Conservation (phyloP, 148 eudicot genomes). For the Simmondsia chinensis region DNA sequence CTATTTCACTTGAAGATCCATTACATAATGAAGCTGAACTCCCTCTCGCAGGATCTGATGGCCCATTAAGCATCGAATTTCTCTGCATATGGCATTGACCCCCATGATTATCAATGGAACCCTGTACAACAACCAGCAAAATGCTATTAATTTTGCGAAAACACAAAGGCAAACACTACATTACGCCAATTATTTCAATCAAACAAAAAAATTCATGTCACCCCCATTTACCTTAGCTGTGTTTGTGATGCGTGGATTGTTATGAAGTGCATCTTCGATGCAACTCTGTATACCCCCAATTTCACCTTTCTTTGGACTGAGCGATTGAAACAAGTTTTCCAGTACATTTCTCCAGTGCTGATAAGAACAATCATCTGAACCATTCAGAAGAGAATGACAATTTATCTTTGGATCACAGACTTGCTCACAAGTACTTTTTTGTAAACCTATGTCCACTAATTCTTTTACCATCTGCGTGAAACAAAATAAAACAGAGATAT, state of each 20-base stretch:
- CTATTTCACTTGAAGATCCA: conserved; percentile 31
- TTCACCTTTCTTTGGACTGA: conserved; percentile 31
- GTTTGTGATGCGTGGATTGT: conserved; percentile 12
- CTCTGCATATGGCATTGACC: conserved; percentile 18
- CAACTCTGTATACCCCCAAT: conserved; percentile 31
- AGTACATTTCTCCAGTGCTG: conserved; percentile 36
- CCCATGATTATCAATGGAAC: conserved; percentile 22
- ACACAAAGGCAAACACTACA: background rate
- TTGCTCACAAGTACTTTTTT: conserved; percentile 18
- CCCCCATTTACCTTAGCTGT: conserved; percentile 27
- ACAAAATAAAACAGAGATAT: conserved; percentile 7
- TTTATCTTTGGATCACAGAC: conserved; percentile 25
- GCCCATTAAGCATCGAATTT: conserved; percentile 13
- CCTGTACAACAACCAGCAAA: conserved; percentile 20
- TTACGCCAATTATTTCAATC: background rate
- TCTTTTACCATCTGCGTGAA: conserved; percentile 26
- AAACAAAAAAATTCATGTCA: background rate
- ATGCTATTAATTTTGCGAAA: no score
- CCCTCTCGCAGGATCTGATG: conserved; percentile 18
- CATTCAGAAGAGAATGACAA: conserved; percentile 25
- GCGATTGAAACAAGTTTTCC: conserved; percentile 39
- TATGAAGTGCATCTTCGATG: conserved; percentile 26
- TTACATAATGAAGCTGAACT: conserved; percentile 20
- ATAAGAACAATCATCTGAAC: conserved; percentile 31
- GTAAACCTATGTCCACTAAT: conserved; percentile 12